Conservation (phyloP, 106 monocot genomes). For the Acanthochlamys bracteata region DNA sequence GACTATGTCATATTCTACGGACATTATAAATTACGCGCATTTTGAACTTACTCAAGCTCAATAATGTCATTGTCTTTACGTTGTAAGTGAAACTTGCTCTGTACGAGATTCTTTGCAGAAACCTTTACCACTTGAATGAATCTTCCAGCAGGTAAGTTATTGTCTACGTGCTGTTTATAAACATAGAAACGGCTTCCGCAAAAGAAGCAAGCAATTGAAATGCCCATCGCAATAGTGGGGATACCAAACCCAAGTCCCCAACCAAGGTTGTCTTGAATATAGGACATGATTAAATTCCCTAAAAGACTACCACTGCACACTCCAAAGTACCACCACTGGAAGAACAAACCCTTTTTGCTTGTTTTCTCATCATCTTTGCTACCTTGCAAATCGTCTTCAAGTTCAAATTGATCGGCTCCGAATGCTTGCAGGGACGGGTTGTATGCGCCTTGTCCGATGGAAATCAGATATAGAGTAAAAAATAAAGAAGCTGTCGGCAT, state of each 20-base stretch:
- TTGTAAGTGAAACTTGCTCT: constrained; percentile 16
- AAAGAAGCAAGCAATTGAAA: constrained; percentile 47
- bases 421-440: constrained; percentile 97
- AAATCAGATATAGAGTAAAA: constrained; percentile 84
- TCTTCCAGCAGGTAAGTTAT: constrained; percentile 7
- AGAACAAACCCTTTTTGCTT: constrained; percentile 62
- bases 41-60: constrained; percentile 59
- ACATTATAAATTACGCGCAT: background rate
- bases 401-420: constrained; percentile 74
- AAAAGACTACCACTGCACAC: constrained; percentile 79
- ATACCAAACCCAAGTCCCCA: constrained; percentile 83
- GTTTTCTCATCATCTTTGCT: constrained; percentile 21
- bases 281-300: constrained; percentile 79
- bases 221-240: constrained; percentile 50
- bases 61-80: constrained; percentile 19
- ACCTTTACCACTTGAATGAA: constrained; percentile 22
- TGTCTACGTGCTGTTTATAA: constrained; percentile 19
- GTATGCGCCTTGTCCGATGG: constrained; percentile 77
- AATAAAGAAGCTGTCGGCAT: constrained; percentile 64
- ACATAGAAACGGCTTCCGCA: constrained; percentile 45
- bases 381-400: constrained; percentile 21
- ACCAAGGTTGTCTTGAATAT: constrained; percentile 72
- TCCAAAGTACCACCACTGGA: constrained; percentile 99
- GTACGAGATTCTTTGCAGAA: constrained; percentile 2
- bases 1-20: no score